Evolutionary conservation across 768 basidiomycete species (phyloP).

Genomic region (Russula olivacea): DNA sequence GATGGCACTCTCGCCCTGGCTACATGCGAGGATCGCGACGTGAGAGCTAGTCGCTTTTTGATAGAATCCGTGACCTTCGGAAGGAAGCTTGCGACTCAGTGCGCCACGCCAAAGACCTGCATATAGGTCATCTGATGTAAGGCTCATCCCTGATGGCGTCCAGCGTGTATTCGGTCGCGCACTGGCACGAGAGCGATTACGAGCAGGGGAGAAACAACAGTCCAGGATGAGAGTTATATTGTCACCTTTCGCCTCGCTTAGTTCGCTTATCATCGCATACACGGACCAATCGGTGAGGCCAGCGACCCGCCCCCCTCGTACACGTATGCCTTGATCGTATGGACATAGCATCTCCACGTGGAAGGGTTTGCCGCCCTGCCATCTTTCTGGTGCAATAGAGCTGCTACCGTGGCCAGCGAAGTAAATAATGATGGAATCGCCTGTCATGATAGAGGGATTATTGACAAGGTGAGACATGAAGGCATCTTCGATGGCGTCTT

Average conservation of each 20-base stretch:
- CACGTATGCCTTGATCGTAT: conserved; percentile 56
- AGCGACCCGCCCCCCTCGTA: conserved; percentile 42
- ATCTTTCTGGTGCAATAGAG: conserved; percentile 50
- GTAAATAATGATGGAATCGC: conserved; percentile 62
- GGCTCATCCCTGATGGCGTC: conserved; percentile 50
- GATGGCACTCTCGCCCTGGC: conserved; percentile 46
- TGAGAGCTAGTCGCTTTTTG: conserved; percentile 40
- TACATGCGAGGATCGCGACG: conserved; percentile 53
- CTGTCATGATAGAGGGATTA: conserved; percentile 51
- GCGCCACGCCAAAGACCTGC: conserved; percentile 52
- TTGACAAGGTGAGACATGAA: conserved; percentile 60
- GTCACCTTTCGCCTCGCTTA: conserved; percentile 53
- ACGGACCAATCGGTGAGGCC: conserved; percentile 68
- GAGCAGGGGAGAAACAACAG: conserved; percentile 50
- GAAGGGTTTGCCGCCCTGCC: conserved; percentile 44
- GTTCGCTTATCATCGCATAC: conserved; percentile 52
- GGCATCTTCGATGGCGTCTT: conserved; percentile 51
- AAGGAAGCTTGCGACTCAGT: conserved; percentile 36
- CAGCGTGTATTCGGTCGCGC: conserved; percentile 49
- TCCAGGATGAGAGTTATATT: conserved; percentile 67
- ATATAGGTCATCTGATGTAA: conserved; percentile 49
- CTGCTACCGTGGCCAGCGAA: conserved; percentile 71
- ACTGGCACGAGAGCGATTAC: conserved; percentile 36
- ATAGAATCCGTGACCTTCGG: conserved; percentile 40
- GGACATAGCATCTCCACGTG: conserved; percentile 58